Percentiles rank a stretch among this genome's conserved stretches.
phyloP scores from a whole-genome alignment of 164 flowering plant species.

The Chloranthus sessilifolius region DNA sequence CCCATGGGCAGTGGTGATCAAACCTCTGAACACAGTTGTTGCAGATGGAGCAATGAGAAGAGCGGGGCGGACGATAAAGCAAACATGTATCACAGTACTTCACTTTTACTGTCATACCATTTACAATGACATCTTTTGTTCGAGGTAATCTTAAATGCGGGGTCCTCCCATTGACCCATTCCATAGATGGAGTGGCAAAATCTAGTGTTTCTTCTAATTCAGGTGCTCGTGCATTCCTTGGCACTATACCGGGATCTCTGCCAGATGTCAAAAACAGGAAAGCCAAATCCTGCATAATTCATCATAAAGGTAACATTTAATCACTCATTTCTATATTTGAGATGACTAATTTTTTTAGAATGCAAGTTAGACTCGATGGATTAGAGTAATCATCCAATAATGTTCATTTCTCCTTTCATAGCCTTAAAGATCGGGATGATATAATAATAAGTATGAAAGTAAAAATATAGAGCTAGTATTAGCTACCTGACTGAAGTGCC shows the following conservation, averaged over 20 bases:
- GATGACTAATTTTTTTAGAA: not conserved
- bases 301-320: not conserved
- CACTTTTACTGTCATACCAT: conserved; percentile 67
- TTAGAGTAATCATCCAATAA: not conserved
- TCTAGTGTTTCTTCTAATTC: conserved; percentile 57
- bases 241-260: conserved; percentile 93
- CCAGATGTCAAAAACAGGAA: conserved; percentile 79
- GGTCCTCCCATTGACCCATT: conserved; percentile 62
- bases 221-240: conserved; percentile 70
- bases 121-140: conserved; percentile 62
- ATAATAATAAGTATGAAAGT: too few relatives aligned
- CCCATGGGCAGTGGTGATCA: conserved; percentile 99
- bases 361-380: not conserved
- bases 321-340: not conserved
- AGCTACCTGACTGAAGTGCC: too few relatives aligned
- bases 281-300: conserved; percentile 58
- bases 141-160: conserved; percentile 59
- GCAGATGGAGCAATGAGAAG: conserved; percentile 95
- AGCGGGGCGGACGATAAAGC: conserved; percentile 85
- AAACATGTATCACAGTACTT: conserved; percentile 89
- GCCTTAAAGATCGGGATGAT: too few relatives aligned
- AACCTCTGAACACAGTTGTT: conserved; percentile 93
- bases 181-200: conserved; percentile 60
- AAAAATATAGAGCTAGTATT: too few relatives aligned
- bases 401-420: not conserved